phyloP scores from a whole-genome alignment of 371 early-diverging fungal genomes.

The Apophysomyces trapeziformis region DNA sequence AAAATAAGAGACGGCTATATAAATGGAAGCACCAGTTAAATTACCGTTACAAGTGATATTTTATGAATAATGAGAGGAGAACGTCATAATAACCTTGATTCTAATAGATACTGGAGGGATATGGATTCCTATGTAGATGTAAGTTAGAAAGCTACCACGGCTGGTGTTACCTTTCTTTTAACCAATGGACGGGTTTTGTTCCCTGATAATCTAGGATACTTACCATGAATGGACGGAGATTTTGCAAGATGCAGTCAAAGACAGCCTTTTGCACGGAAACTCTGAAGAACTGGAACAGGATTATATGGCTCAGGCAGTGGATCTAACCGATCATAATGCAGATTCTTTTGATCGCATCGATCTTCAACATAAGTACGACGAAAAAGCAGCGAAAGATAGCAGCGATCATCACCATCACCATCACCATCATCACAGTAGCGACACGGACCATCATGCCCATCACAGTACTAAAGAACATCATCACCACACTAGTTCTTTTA shows the following conservation, averaged over 20 bases:
- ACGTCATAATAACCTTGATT: neutral
- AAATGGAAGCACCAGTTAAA: neutral
- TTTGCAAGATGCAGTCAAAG: neutral
- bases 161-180: no score
- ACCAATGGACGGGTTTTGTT: no score
- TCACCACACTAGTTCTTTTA: neutral
- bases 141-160: neutral
- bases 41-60: neutral
- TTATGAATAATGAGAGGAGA: neutral
- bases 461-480: neutral
- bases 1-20: neutral
- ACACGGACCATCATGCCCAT: neutral
- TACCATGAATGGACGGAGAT: constrained; percentile 2
- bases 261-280: neutral
- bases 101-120: neutral
- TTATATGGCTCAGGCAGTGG: constrained; percentile 1
- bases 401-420: constrained; percentile 3
- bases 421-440: neutral
- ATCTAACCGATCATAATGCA: neutral
- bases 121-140: neutral
- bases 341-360: neutral
- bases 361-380: neutral
- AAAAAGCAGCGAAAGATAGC: neutral
- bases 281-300: constrained; percentile 2
- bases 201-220: neutral